Base-by-base conservation (phyloP, 768 basidiomycete genomes). In the Rickenella mellea region DNA sequence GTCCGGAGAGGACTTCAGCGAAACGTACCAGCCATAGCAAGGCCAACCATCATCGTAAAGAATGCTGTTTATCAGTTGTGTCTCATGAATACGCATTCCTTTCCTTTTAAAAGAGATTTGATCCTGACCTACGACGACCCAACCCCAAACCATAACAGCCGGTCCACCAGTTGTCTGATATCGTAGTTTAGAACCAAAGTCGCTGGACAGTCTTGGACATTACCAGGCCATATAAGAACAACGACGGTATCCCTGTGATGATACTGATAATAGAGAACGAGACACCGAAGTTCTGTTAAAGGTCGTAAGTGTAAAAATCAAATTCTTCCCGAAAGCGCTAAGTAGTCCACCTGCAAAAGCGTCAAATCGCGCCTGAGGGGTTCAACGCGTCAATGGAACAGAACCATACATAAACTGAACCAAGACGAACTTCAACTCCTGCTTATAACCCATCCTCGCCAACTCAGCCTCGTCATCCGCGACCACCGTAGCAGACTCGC, bases 181-280 rank as follows among this genome's bases (percentile, higher is more conserved):
- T 44, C 48, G 10, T 33, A 39, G n/a, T 40, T 39, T 38, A 45
- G 15, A 42, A 27, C 39, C 25, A 17, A 21, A 6, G 12, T 15
- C 17, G 39, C n/a, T 31, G 12, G 27, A 20, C 22, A 21, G 6
- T n/a, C 15, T 14, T 12, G 4, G 33, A 19, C 62, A 76, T 46
- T 51, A 82, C 80, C 56, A 84, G 49, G 14, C 83, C 82, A 60
- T 75, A 84, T 31, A 73, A 53, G 50, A 85, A 85, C 21, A 82
- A 63, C 0, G 82, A 81, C 0, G 81, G 74, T 21, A 83, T 69
- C 1, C 83, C 83, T 10, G 82, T 84, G 42, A 83, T 78, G 26
- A 83, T 71, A 20, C 77, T 79, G 42, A 88, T 85, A 57, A 88
- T 80, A 7, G 78, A 80, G 60, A 86, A 86, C 0, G 79, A 81